Evolutionary conservation across 2,329 filamentous ascomycete genomes (phyloP).

Genomic region (Mycogone perniciosa): DNA sequence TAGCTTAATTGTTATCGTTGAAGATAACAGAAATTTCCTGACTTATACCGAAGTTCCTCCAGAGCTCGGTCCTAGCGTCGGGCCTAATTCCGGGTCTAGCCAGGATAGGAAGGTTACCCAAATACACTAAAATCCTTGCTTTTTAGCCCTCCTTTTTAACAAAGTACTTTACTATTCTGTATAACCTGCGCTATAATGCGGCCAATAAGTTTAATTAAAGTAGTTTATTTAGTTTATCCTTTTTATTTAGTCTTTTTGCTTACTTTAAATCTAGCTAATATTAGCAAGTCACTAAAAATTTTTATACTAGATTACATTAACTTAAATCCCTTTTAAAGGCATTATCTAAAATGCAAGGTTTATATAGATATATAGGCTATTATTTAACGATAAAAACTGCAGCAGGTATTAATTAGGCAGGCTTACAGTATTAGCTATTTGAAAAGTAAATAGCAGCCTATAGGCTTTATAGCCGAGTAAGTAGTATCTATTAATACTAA

Average conservation of each 20-base stretch:
- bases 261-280: too few relatives aligned
- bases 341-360: constrained; percentile 8
- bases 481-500: constrained; percentile 12
- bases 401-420: constrained; percentile 16
- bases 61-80: too few relatives aligned
- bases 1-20: too few relatives aligned
- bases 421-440: constrained; percentile 16
- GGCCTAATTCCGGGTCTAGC: too few relatives aligned
- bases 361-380: constrained; percentile 4
- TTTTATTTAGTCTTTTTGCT: too few relatives aligned
- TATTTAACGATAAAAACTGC: constrained; percentile 5
- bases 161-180: constrained; percentile 6
- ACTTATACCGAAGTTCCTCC: too few relatives aligned
- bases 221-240: background rate
- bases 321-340: constrained; percentile 3
- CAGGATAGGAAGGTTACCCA: too few relatives aligned
- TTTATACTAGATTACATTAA: constrained; percentile 1
- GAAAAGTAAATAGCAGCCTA: constrained; percentile 13
- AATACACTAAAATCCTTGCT: too few relatives aligned
- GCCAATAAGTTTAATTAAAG: constrained; percentile 6
- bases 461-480: constrained; percentile 15
- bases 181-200: constrained; percentile 10
- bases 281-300: constrained; percentile 4
- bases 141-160: too few relatives aligned
- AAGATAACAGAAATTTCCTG: too few relatives aligned